Conservation (phyloP, 2,329 filamentous ascomycete species). For the Beauveria sp. region DNA sequence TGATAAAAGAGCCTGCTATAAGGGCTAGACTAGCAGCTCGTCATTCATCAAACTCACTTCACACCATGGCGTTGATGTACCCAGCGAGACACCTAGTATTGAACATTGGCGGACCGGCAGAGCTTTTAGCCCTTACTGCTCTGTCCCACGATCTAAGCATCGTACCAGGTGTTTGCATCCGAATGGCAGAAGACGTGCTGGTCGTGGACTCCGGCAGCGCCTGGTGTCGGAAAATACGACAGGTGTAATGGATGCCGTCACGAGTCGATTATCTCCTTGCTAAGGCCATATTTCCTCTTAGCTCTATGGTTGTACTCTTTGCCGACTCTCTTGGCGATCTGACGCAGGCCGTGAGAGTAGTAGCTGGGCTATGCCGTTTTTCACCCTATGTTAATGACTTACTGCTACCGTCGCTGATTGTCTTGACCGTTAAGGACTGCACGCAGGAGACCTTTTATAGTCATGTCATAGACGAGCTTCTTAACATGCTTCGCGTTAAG, state of each 20-base stretch:
- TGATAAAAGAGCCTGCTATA: not conserved
- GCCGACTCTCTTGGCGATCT: not conserved
- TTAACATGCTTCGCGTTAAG: not conserved
- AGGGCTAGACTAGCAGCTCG: not conserved
- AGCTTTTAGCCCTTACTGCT: not conserved
- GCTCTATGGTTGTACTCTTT: not conserved
- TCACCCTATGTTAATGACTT: not conserved
- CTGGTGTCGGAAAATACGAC: not conserved
- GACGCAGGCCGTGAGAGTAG: not conserved
- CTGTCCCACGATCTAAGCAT: not conserved
- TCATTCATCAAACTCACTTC: not conserved
- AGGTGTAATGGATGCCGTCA: not conserved
- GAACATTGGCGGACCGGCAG: not conserved
- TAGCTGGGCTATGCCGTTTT: not conserved
- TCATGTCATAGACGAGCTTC: not conserved
- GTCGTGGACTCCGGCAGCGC: not conserved
- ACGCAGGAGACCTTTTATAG: not conserved
- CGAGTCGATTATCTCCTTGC: not conserved
- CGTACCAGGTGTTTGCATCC: not conserved
- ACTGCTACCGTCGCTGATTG: not conserved
- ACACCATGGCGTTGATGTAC: not conserved
- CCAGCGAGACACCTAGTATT: not conserved
- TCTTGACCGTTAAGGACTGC: not conserved
- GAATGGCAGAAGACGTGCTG: not conserved
- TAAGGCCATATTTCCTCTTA: not conserved